A percentile compares a stretch with the other conserved stretches of the same genome.
Evolutionary conservation across 331 rosid species (phyloP).

Genomic region (Prunus yedoensis): DNA sequence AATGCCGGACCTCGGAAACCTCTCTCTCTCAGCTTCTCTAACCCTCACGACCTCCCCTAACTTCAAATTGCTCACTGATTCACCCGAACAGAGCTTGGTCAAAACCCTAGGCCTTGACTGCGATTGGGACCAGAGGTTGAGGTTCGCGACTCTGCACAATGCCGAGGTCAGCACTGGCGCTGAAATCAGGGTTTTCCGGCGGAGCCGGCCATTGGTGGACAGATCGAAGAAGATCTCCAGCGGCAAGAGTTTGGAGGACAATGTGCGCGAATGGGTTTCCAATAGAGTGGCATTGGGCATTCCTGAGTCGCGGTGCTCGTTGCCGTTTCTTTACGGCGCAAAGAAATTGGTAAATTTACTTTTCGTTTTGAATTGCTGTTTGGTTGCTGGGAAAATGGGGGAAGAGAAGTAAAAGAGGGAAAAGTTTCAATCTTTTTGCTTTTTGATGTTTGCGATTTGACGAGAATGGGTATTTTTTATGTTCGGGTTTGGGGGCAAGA

Average conservation of each 20-base stretch:
- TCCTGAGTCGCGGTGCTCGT: slow-evolving; percentile 31
- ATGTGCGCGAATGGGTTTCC: slow-evolving; percentile 41
- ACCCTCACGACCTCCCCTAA: slow-evolving; percentile 24
- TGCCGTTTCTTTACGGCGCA: slow-evolving; percentile 46
- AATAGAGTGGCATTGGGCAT: slow-evolving; percentile 34
- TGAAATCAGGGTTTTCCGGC: slow-evolving; percentile 32
- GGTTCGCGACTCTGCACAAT: slow-evolving; percentile 2
- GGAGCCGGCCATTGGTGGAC: slow-evolving; percentile 21
- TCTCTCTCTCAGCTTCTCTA: slow-evolving; percentile 39
- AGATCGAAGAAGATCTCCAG: slow-evolving; percentile 28
- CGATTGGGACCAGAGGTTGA: slow-evolving; percentile 15
- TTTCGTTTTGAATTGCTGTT: not conserved
- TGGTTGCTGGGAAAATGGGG: not conserved
- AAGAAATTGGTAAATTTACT: slow-evolving; percentile 40
- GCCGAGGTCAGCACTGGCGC: slow-evolving; percentile 11
- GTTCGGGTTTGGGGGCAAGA: no score
- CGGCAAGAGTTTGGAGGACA: slow-evolving; percentile 41
- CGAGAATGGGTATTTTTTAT: no score
- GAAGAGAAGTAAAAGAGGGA: not conserved
- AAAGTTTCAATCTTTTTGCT: not conserved
- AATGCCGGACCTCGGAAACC: slow-evolving; percentile 57
- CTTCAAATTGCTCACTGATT: slow-evolving; percentile 24
- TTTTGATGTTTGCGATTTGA: not conserved
- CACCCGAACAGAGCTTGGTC: slow-evolving; percentile 30
- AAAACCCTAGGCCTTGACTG: slow-evolving; percentile 7